These are phyloP conservation scores for Linderniella brevidens DNA, from an alignment of 257 asterid species.

Conservation along the genomic window DNA sequence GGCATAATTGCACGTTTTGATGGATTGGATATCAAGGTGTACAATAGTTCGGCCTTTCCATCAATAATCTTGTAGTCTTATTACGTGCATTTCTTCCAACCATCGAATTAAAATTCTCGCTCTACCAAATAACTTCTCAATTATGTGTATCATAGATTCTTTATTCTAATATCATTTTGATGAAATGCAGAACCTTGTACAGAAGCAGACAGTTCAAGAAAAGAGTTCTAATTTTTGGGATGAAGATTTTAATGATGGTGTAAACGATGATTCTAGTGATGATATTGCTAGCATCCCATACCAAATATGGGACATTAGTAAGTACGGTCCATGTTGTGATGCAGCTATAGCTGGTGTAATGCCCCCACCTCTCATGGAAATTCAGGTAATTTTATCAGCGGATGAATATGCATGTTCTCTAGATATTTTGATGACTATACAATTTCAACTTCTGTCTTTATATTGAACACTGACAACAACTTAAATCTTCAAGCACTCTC, in stretches of 20 bases:
- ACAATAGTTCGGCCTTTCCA: not conserved
- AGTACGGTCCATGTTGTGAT: slow-evolving; percentile 74
- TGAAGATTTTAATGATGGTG: slow-evolving; percentile 17
- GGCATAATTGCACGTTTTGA: slow-evolving; percentile 79
- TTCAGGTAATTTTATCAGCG: slow-evolving; percentile 47
- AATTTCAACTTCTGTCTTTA: no score
- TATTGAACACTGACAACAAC: no score
- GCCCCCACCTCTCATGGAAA: slow-evolving; percentile 96
- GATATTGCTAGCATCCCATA: slow-evolving; percentile 47
- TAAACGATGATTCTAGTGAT: slow-evolving; percentile 21
- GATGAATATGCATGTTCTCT: slow-evolving; percentile 2
- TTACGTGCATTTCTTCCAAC: not conserved
- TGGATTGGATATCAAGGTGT: slow-evolving; percentile 82
- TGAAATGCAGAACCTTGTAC: slow-evolving; percentile 54
- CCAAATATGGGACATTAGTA: slow-evolving; percentile 82
- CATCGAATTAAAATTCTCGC: no score
- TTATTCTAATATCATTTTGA: slow-evolving; percentile 1
- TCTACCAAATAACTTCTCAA: no score
- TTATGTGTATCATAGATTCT: not conserved
- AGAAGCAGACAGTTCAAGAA: slow-evolving; percentile 34
- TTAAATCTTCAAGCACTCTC: no score
- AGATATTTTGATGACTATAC: not conserved
- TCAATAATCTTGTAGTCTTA: not conserved
- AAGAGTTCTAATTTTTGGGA: slow-evolving; percentile 39
- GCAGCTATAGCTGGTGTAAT: slow-evolving; percentile 91